Base-by-base conservation (phyloP, 805 yeast species). In the Kazachstania psychrophila region DNA sequence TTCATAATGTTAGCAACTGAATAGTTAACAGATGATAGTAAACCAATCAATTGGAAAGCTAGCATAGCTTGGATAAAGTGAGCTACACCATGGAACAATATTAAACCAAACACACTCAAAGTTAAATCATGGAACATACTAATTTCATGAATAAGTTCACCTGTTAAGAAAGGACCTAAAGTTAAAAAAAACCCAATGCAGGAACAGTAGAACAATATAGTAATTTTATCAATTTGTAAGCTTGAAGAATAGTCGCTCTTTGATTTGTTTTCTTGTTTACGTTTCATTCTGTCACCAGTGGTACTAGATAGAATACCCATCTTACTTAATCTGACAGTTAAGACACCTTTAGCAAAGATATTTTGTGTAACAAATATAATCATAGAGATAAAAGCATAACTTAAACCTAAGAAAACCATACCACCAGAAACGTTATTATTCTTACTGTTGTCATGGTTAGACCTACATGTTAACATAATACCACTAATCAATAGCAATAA, bases 401-500 rank as follows among this genome's bases (percentile, higher is more conserved):
- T 8, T 14, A 66, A 41, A 0, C 72, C 72, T 28, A 50, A 44
- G 12, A 57, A 41, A 40, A 47, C 51, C 16, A 33, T 23, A 6
- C 44, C 37, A 19, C 30, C 26, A 16, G 20, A 25, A 14, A 20
- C 16, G 3, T 35, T 32, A 10, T 38, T 30, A 13, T 31, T 32
- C 14, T 41, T 37, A 7, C 43, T 43, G 19, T 40, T 42, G 10
- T 49, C 45, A 23, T 48, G 53, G 12, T 65, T 63, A 30, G 70
- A 67, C 40, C 77, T 71, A 54, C 89, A 81, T 4, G 84, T 75
- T 51, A 87, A 62, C 72, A 87, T 85, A 40, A 89, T 95, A 13
- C 98, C 98, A 20, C 70, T 37, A 28, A 88, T 73, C 42, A 89
- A 66, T 0, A 97, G 95, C 0, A 79, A 48, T 51, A 89, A 65